Evolutionary conservation across 495 filamentous ascomycete genomes (phyloP).

Genomic region (Aspergillus diversus): DNA sequence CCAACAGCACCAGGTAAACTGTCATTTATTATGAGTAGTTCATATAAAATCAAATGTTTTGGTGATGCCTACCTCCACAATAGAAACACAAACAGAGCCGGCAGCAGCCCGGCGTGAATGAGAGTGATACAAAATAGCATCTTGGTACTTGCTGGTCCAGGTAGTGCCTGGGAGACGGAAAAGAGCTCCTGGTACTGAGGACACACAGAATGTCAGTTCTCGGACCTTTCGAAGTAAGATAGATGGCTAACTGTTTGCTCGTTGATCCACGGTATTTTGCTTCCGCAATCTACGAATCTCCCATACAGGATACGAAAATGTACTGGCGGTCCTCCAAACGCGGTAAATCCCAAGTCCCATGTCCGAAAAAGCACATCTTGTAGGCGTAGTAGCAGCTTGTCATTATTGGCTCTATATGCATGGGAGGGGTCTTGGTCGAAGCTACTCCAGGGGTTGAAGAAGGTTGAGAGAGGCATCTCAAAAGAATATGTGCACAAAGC

Average conservation of each 20-base stretch:
- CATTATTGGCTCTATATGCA: neutral
- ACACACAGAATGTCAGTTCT: neutral
- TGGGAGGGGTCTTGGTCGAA: neutral
- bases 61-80: constrained; percentile 62
- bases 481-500: no score
- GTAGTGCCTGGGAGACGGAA: constrained; percentile 74
- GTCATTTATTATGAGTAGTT: neutral
- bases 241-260: constrained; percentile 61
- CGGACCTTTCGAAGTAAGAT: neutral
- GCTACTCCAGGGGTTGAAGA: neutral
- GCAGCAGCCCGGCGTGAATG: constrained; percentile 64
- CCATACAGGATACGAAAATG: constrained; percentile 72
- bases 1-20: constrained; percentile 76
- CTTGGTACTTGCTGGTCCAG: constrained; percentile 78
- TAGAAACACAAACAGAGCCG: constrained; percentile 66
- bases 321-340: constrained; percentile 73
- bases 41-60: neutral
- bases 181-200: constrained; percentile 83
- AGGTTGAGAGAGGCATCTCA: neutral
- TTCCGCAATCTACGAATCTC: constrained; percentile 63
- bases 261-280: constrained; percentile 67
- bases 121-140: constrained; percentile 77
- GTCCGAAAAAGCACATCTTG: constrained; percentile 47
- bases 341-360: constrained; percentile 72
- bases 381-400: neutral